phyloP scores from a whole-genome alignment of 2,329 filamentous ascomycete species.

The Sporothrix pseudoabietina region DNA sequence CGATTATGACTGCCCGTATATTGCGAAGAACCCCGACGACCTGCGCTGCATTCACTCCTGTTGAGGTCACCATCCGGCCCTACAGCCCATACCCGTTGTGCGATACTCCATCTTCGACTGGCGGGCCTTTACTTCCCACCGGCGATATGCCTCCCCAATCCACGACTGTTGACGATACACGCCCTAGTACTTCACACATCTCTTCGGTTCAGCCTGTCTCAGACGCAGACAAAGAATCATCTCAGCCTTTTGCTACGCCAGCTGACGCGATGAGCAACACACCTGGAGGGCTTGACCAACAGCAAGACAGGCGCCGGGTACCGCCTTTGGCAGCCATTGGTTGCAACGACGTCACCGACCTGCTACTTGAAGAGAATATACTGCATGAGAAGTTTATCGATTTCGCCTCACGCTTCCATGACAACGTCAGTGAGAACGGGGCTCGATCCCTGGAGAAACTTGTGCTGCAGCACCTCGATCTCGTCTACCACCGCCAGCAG shows the following conservation, averaged over 20 bases:
- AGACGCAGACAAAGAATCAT: not conserved
- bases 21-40: not conserved
- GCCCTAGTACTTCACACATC: not conserved
- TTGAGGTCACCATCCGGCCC: not conserved
- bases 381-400: slow-evolving; percentile 21
- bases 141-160: not conserved
- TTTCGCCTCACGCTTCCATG: slow-evolving; percentile 16
- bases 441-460: not conserved
- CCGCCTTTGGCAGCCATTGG: not conserved
- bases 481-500: not conserved
- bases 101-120: not conserved
- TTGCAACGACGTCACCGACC: not conserved
- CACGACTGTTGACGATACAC: not conserved
- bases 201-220: not conserved
- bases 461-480: not conserved
- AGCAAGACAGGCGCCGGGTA: not conserved
- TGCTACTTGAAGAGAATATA: not conserved
- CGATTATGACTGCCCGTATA: slow-evolving; percentile 7
- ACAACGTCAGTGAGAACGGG: slow-evolving; percentile 12
- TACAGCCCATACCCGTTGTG: not conserved
- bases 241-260: not conserved
- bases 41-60: slow-evolving; percentile 6
- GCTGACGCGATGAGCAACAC: not conserved
- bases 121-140: not conserved
- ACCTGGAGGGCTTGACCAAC: not conserved